Evolutionary conservation across 306 rosid genomes (phyloP).

Genomic region (Prunus mira): DNA sequence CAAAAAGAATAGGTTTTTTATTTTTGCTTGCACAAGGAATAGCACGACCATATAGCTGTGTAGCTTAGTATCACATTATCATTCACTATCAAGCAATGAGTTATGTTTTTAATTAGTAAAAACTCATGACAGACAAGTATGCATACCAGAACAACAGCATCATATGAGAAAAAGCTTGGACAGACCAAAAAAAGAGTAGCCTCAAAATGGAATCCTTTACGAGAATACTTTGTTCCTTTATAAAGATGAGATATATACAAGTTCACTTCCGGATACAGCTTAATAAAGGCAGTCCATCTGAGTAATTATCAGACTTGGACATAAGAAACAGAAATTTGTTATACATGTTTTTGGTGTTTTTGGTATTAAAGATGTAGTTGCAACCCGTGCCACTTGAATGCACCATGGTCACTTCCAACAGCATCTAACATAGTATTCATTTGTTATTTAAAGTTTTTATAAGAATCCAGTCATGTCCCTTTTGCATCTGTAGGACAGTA

Average conservation of each 20-base stretch:
- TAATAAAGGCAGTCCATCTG: neutral
- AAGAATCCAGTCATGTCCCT: neutral
- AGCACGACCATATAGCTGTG: neutral
- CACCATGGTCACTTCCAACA: neutral
- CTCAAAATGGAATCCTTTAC: neutral
- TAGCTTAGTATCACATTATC: neutral
- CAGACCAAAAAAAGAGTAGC: neutral
- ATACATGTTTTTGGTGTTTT: neutral
- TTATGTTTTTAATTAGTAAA: neutral
- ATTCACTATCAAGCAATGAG: neutral
- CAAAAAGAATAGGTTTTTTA: neutral
- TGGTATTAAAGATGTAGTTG: neutral
- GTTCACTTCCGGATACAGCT: neutral
- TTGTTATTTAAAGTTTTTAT: neutral
- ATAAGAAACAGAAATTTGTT: neutral
- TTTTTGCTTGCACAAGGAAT: neutral
- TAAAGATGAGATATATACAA: neutral
- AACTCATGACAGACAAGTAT: neutral
- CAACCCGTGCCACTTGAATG: neutral
- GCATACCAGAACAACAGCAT: neutral
- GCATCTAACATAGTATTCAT: neutral
- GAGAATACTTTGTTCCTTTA: neutral
- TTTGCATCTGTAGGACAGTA: neutral
- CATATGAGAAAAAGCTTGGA: neutral
- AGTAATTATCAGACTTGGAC: neutral